A percentile compares a stretch with the other conserved stretches of the same genome.
Evolutionary conservation across 1,139 yeast species (phyloP).

Genomic region (Yamadazyma membranifaciens): DNA sequence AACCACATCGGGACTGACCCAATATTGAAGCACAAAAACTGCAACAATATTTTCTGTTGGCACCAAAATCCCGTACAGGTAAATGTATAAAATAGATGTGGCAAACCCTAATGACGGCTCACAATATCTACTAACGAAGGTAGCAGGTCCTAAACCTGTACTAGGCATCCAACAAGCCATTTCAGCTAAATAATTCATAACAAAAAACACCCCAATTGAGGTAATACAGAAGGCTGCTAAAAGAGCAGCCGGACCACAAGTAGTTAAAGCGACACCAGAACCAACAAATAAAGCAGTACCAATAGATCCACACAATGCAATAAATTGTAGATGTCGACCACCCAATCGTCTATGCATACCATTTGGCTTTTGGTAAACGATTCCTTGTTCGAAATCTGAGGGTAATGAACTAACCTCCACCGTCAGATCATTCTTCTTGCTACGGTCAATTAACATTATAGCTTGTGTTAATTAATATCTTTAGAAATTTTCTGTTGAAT

Average conservation of each 20-base stretch:
- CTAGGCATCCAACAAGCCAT: slow-evolving; percentile 79
- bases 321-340: slow-evolving; percentile 38
- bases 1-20: slow-evolving; percentile 35
- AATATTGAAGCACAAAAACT: slow-evolving; percentile 69
- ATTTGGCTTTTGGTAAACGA: slow-evolving; percentile 6
- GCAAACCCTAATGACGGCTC: slow-evolving; percentile 71
- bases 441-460: too few relatives aligned
- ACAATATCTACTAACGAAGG: slow-evolving; percentile 28
- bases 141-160: slow-evolving; percentile 51
- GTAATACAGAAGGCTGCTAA: slow-evolving; percentile 39
- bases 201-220: slow-evolving; percentile 52
- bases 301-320: slow-evolving; percentile 42
- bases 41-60: slow-evolving; percentile 84
- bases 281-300: slow-evolving; percentile 41
- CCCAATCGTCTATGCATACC: slow-evolving; percentile 37
- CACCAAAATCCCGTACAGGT: slow-evolving; percentile 66
- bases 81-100: slow-evolving; percentile 80
- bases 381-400: too few relatives aligned
- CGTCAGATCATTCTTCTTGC: too few relatives aligned
- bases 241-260: slow-evolving; percentile 46
- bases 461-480: too few relatives aligned
- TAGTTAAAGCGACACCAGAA: slow-evolving; percentile 43
- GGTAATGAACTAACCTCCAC: too few relatives aligned
- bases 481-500: too few relatives aligned
- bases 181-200: slow-evolving; percentile 72